Evolutionary conservation across 805 yeast genomes (phyloP).

Genomic region (Schwanniomyces sp.): DNA sequence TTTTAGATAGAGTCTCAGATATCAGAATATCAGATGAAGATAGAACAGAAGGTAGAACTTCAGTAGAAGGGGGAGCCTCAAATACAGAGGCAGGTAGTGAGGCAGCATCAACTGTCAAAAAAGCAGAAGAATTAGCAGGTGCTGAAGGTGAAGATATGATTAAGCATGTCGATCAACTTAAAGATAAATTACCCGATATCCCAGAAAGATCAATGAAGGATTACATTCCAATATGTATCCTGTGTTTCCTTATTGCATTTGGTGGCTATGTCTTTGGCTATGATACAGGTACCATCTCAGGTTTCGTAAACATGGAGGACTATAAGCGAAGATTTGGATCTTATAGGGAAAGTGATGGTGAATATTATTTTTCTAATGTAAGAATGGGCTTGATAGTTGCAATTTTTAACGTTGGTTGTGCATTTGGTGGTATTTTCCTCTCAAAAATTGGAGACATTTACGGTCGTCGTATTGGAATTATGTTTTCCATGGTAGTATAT

Average conservation of each 20-base stretch:
- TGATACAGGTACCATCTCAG: conserved; percentile 78
- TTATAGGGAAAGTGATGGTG: conserved; percentile 32
- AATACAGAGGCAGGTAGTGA: background rate
- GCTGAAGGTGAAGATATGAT: background rate
- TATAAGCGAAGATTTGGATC: conserved; percentile 55
- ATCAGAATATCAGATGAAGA: no score
- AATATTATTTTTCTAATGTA: conserved; percentile 37
- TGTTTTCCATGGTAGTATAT: conserved; percentile 53
- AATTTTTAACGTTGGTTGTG: conserved; percentile 68
- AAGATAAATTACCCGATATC: conserved; percentile 5
- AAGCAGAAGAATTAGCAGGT: background rate
- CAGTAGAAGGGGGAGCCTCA: background rate
- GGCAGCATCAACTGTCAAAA: background rate
- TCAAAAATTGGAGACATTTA: conserved; percentile 55
- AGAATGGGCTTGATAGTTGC: conserved; percentile 54
- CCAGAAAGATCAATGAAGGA: conserved; percentile 28
- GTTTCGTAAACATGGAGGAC: conserved; percentile 62
- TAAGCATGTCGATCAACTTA: background rate
- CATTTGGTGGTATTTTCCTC: conserved; percentile 64
- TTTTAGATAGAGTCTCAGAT: background rate
- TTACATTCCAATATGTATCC: conserved; percentile 30
- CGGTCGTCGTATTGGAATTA: conserved; percentile 62
- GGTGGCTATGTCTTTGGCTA: conserved; percentile 79
- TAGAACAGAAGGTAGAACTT: no score
- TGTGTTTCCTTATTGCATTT: conserved; percentile 60